Base-by-base conservation (phyloP, 2,329 filamentous ascomycete genomes). In the Fragosphaeria purpurea region DNA sequence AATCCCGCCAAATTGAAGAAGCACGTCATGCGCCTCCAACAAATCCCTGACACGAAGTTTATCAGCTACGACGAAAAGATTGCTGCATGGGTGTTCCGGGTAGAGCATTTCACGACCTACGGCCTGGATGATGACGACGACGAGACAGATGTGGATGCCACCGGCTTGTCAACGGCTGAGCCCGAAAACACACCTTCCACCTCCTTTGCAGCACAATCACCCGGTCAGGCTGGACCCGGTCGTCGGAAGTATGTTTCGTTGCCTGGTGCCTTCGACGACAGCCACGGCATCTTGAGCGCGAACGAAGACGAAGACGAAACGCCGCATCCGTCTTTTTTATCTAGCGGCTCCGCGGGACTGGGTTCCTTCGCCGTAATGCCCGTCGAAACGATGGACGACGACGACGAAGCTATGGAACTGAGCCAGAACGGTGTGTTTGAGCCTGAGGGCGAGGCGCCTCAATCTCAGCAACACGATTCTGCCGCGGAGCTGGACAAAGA, bases 21-120 rank as follows among this genome's bases (percentile, higher is more conserved):
- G 68, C 93, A 98, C 65, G 70, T 96, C 50, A 80, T 85, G 54
- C 84, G 87, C 49, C 79, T 98, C 31, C 86, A 82, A 72, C 80
- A 78, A 52, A 88, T 96, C 39, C 71, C 73, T 7, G 84, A 88
- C 63, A 97, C 93, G 0, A 80, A 81, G 4, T 97, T 95, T 60
- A 74, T 90, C 59, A 75, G 76, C 60, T 98, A 96, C 65, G 79
- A 94, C 56, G 73, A 75, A 51, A 75, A 87, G 1, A 89, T 82
- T 48, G 93, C 91, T 48, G 78, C 86, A 44, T 98, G 94, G 94
- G 79, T 80, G 11, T 98, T 98, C 70, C 82, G 75, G 8, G 93
- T 98, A n/a, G 83, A 91, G 61, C 93, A 98, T 66, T 98, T 94
- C 66, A 97, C 91, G 1, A 95, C 89, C 1, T 98, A 98, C 63